Evolutionary conservation across 495 filamentous ascomycete genomes (phyloP).

Genomic region (Podospora australis): DNA sequence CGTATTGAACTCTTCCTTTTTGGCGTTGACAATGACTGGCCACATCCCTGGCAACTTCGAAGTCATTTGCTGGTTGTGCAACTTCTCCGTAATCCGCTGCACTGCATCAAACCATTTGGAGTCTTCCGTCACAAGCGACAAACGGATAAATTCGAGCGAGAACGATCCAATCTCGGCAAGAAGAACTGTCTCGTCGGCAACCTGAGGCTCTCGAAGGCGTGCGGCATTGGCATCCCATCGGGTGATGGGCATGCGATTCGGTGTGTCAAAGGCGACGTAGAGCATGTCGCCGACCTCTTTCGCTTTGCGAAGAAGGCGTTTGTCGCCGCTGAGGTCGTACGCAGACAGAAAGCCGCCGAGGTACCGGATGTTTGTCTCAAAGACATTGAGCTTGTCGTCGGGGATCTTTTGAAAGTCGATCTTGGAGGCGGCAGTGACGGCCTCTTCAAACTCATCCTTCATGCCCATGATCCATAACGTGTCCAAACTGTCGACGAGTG

Average conservation of each 20-base stretch:
- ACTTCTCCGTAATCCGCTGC: constrained; percentile 66
- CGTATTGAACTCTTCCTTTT: constrained; percentile 18
- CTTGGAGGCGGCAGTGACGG: constrained; percentile 63
- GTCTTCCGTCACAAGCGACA: constrained; percentile 74
- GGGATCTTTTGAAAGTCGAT: constrained; percentile 79
- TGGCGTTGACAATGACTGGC: constrained; percentile 35
- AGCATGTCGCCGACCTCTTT: constrained; percentile 76
- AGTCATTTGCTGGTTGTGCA: constrained; percentile 57
- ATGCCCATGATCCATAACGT: constrained; percentile 95
- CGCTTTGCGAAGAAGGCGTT: constrained; percentile 69
- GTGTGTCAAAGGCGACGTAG: constrained; percentile 84
- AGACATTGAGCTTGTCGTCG: constrained; percentile 55
- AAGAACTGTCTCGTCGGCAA: constrained; percentile 28
- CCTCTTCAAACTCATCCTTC: constrained; percentile 81
- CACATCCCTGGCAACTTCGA: constrained; percentile 64
- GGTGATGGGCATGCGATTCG: constrained; percentile 80
- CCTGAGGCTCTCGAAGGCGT: constrained; percentile 23
- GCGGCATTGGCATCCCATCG: constrained; percentile 50
- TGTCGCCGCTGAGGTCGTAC: constrained; percentile 65
- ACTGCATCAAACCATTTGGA: constrained; percentile 83
- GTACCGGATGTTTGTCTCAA: constrained; percentile 77
- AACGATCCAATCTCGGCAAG: constrained; percentile 67
- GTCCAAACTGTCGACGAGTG: constrained; percentile 83
- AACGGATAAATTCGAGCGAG: constrained; percentile 76
- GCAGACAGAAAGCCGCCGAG: constrained; percentile 71